These are phyloP conservation scores for Ocimum tenuiflorum DNA, from an alignment of 257 asterid species.

Conservation along the genomic window DNA sequence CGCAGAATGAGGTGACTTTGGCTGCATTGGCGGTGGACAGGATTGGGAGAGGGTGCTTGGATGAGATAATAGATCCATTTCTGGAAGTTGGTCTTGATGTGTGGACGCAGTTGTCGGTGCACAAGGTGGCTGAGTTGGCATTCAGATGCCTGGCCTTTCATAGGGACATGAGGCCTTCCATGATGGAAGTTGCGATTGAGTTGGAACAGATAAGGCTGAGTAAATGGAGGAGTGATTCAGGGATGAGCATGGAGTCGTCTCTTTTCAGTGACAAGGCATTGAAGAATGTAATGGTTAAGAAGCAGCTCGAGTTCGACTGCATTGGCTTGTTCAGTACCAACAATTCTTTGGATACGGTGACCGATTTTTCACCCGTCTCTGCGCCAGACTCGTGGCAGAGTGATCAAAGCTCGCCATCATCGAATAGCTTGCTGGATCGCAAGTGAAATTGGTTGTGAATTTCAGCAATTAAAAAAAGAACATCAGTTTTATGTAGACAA, in stretches of 20 bases:
- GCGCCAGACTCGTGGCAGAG: conserved; percentile 49
- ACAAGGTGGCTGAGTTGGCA: conserved; percentile 60
- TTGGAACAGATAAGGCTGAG: conserved; percentile 54
- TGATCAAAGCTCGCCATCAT: conserved; percentile 62
- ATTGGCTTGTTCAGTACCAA: conserved; percentile 19
- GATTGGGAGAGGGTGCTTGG: conserved; percentile 51
- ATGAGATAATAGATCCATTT: conserved; percentile 51
- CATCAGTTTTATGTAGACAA: too few species aligned
- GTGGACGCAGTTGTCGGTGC: conserved; percentile 35
- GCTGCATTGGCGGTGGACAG: conserved; percentile 56
- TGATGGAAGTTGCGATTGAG: conserved; percentile 67
- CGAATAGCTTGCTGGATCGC: conserved; percentile 49
- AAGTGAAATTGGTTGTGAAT: background rate
- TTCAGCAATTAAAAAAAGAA: background rate
- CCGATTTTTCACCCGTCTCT: conserved; percentile 40
- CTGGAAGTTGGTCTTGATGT: conserved; percentile 19
- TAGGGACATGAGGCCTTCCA: conserved; percentile 66
- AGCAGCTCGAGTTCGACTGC: background rate
- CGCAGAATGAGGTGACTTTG: conserved; percentile 46
- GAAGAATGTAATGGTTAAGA: conserved; percentile 8
- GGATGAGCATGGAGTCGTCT: conserved; percentile 20
- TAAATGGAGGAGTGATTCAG: conserved; percentile 34
- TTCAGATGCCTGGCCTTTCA: conserved; percentile 66
- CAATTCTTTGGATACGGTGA: conserved; percentile 25
- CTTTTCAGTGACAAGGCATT: conserved; percentile 36